phyloP scores from a whole-genome alignment of 495 filamentous ascomycete genomes.

The Aspergillus leporis region DNA sequence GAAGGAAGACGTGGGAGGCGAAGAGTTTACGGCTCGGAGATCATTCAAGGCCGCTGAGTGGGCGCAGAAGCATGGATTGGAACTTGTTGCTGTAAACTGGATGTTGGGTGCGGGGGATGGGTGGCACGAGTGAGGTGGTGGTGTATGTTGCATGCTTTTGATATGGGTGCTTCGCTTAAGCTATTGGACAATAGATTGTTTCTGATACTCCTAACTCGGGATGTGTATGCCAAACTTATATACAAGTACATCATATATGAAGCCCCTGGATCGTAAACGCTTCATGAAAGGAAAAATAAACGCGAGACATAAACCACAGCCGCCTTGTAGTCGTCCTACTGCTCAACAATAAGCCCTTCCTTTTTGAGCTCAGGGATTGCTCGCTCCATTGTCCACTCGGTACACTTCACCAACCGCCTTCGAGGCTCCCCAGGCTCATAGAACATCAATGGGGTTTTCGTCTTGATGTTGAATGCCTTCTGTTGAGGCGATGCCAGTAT shows the following conservation, averaged over 20 bases:
- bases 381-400: constrained; percentile 30
- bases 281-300: too few relatives aligned
- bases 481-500: constrained; percentile 21
- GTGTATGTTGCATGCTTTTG: not conserved
- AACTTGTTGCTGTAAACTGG: constrained; percentile 20
- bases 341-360: constrained; percentile 17
- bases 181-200: too few relatives aligned
- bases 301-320: too few relatives aligned
- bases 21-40: constrained; percentile 20
- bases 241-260: too few relatives aligned
- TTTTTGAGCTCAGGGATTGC: constrained; percentile 23
- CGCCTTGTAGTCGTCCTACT: too few relatives aligned
- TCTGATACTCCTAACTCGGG: too few relatives aligned
- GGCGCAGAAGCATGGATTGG: constrained; percentile 12
- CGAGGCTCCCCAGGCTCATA: constrained; percentile 26
- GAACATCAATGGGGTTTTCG: constrained; percentile 22
- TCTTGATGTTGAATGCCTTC: constrained; percentile 26
- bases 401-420: constrained; percentile 27
- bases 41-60: constrained; percentile 19
- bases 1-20: constrained; percentile 22
- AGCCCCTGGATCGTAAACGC: too few relatives aligned
- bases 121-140: constrained; percentile 5
- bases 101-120: constrained; percentile 23
- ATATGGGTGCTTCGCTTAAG: too few relatives aligned
- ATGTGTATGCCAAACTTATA: too few relatives aligned